Evolutionary conservation across 208 protist genomes (phyloP), one percentile per base, ranked within the genome.

Genomic region (Leishmania mexicana): DNA sequence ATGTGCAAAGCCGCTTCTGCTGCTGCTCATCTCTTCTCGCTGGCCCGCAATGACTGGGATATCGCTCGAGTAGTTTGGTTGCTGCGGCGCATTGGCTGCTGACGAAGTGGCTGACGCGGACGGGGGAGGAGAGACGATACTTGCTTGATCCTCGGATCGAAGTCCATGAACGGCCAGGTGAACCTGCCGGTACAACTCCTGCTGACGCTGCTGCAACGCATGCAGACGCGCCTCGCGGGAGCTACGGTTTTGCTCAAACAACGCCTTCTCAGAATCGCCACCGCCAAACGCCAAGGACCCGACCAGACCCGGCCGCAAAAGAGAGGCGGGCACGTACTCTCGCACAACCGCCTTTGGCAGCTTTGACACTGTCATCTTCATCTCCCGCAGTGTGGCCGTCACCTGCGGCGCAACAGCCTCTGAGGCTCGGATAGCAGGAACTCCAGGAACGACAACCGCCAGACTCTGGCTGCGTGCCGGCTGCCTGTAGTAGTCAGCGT

Each of bases 401-500:
- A 80, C 58, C 72, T 87, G 76, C 53, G 51, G 53, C 42, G 54
- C 70, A 42, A 75, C 73, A 5, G 58, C 83, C 49, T 31, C 73
- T 0, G 67, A 80, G 5, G 78, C 78, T 8, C 83, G 83, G 1
- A 83, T 83, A 7, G 78, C 24, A 35, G 54, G 57, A 28, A 73
- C 58, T 28, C 64, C 54, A 10, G 62, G 65, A 24, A 78, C 77
- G 4, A 65, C 42, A 1, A 19, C 5, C 19, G 65, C 53, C 0
- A 38, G 28, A 17, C 57, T 54, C 5, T 42, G 24, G 51, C 42
- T 58, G 38, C 71, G n/a, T 17, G 67, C 47, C 47, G 80, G 70
- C 38, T 76, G 51, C 47, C 85, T 75, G 84, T 96, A 95, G 86
- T 95, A 96, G 54, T 92, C 88, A 19, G 85, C 89, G 86, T 96